Percentiles rank a stretch among this genome's conserved stretches.
Conservation (phyloP, 257 asterid species). For the Oldenlandia corymbosa region DNA sequence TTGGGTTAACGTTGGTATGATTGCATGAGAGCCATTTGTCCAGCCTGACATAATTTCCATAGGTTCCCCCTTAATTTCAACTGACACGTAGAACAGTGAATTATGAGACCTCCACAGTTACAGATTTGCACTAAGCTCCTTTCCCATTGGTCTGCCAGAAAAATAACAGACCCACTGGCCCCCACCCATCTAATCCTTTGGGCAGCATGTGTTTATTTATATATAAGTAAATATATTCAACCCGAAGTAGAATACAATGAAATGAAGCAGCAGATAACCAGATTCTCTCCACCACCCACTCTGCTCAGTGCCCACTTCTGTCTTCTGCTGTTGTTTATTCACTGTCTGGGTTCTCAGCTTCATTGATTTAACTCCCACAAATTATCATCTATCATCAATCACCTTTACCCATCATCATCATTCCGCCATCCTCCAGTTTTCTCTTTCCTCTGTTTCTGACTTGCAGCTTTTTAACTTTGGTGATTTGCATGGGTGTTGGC, state of each 20-base stretch:
- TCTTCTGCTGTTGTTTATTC: too few species aligned
- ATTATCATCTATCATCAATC: too few species aligned
- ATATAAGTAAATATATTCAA: background rate
- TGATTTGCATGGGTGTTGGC: constrained; percentile 20
- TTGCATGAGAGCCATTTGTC: constrained; percentile 26
- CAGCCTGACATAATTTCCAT: background rate
- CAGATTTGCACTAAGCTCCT: constrained; percentile 8
- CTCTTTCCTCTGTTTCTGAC: background rate
- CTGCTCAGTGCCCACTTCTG: too few species aligned
- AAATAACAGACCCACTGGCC: constrained; percentile 6
- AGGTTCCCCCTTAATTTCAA: too few species aligned
- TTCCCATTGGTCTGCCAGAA: constrained; percentile 11
- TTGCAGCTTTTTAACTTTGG: too few species aligned
- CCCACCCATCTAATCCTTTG: too few species aligned
- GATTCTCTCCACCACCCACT: constrained; percentile 12
- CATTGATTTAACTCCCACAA: too few species aligned
- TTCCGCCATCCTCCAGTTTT: background rate
- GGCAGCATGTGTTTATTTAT: background rate
- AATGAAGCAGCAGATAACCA: background rate
- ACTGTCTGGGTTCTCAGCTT: too few species aligned
- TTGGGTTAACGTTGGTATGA: background rate
- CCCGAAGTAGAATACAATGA: background rate
- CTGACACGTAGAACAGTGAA: constrained; percentile 9
- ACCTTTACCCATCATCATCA: background rate
- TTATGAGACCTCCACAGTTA: background rate